phyloP scores from a whole-genome alignment of 805 yeast species.

The Lachancea lanzarotensis region DNA sequence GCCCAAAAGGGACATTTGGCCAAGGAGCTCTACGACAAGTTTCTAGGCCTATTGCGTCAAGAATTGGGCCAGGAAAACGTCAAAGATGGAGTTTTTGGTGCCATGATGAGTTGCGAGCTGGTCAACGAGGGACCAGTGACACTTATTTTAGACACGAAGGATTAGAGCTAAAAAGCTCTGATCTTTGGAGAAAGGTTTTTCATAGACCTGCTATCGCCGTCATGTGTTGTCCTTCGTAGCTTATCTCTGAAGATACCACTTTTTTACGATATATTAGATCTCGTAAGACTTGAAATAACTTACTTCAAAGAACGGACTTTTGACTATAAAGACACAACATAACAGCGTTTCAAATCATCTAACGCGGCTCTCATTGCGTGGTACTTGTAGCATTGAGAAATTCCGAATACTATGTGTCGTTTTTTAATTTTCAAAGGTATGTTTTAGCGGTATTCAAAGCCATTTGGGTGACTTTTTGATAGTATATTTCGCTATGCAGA shows the following conservation, averaged over 20 bases:
- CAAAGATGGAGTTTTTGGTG: conserved; percentile 88
- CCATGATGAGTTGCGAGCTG: conserved; percentile 90
- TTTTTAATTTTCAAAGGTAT: conserved; percentile 74
- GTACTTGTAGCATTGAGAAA: no score
- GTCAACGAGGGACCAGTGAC: conserved; percentile 95
- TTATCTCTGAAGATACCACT: neutral
- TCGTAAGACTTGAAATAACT: no score
- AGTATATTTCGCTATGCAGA: no score
- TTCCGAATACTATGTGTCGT: conserved; percentile 60
- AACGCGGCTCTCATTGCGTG: no score
- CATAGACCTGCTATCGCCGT: no score
- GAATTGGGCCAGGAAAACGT: conserved; percentile 62
- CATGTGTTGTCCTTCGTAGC: no score
- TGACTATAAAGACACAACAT: neutral
- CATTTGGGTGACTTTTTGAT: no score
- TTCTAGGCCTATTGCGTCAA: conserved; percentile 41
- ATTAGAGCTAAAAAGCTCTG: conserved; percentile 14
- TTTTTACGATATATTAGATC: no score
- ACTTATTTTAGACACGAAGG: conserved; percentile 67
- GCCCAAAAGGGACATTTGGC: conserved; percentile 78
- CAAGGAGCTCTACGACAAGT: conserved; percentile 39
- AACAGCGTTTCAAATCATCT: no score
- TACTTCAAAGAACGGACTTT: no score
- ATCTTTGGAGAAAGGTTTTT: no score
- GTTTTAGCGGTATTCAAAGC: conserved; percentile 3